phyloP scores from a whole-genome alignment of 2,329 filamentous ascomycete genomes.

The Pestalotiopsis sp. region DNA sequence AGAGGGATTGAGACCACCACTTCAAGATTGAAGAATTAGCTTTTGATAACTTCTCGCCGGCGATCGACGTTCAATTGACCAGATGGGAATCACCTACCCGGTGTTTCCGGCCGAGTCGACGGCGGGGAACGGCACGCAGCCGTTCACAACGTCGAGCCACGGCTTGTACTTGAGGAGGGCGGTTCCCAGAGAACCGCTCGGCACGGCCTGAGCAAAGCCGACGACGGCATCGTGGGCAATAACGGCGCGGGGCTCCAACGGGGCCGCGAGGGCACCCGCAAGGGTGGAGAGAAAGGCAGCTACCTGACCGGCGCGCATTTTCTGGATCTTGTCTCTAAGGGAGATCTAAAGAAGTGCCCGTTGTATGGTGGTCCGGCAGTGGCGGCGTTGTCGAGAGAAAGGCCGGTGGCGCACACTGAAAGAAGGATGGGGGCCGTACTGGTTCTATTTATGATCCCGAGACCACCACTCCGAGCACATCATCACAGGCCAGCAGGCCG shows the following conservation, averaged over 20 bases:
- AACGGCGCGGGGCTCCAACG: conserved; percentile 25
- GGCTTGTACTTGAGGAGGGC: conserved; percentile 59
- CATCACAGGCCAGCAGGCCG: neutral
- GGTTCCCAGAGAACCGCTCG: conserved; percentile 43
- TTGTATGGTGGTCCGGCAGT: no score
- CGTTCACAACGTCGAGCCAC: conserved; percentile 52
- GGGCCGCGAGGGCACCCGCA: conserved; percentile 17
- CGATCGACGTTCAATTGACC: neutral
- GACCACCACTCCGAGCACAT: neutral
- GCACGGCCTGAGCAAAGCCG: conserved; percentile 56
- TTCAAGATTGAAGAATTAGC: conserved; percentile 17
- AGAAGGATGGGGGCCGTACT: neutral
- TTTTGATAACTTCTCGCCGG: neutral
- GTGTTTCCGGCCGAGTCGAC: conserved; percentile 51
- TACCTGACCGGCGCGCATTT: conserved; percentile 19
- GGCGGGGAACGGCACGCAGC: conserved; percentile 61
- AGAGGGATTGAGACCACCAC: conserved; percentile 30
- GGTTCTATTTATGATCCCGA: neutral
- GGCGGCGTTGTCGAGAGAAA: neutral
- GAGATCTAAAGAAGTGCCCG: neutral
- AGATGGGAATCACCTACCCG: conserved; percentile 16
- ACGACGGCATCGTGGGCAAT: conserved; percentile 42
- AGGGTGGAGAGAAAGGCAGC: conserved; percentile 15
- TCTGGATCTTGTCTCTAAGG: neutral
- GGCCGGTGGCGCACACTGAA: neutral